Percentiles rank a stretch among this genome's conserved stretches.
Evolutionary conservation across 2,329 filamentous ascomycete species (phyloP).

Genomic region (Exophiala sideris): DNA sequence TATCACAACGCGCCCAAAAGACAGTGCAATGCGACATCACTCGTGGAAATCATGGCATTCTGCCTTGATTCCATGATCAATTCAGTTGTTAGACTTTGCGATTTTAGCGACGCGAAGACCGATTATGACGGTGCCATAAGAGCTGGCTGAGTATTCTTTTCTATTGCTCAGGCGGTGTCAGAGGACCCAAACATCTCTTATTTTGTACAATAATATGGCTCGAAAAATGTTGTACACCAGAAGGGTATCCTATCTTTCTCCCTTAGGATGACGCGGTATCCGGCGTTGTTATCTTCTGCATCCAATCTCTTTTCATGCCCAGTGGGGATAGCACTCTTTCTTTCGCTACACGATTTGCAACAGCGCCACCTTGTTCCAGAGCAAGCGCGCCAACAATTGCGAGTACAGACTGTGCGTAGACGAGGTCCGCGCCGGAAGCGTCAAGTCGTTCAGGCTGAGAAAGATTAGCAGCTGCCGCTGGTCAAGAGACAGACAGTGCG

Average conservation of each 20-base stretch:
- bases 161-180: constrained; percentile 78
- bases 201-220: constrained; percentile 14
- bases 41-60: constrained; percentile 63
- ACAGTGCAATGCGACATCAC: constrained; percentile 76
- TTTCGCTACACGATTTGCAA: constrained; percentile 70
- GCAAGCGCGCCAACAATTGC: constrained; percentile 85
- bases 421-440: constrained; percentile 68
- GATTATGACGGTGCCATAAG: constrained; percentile 62
- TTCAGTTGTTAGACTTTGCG: constrained; percentile 63
- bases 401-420: constrained; percentile 74
- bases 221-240: constrained; percentile 9
- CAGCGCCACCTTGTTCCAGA: constrained; percentile 78
- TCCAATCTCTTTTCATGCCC: constrained; percentile 36
- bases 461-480: neutral
- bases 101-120: constrained; percentile 59
- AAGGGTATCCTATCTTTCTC: neutral
- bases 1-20: constrained; percentile 69
- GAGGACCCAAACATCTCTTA: constrained; percentile 66
- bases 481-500: neutral
- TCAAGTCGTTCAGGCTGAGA: constrained; percentile 57
- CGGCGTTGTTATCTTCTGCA: constrained; percentile 24
- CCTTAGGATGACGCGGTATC: constrained; percentile 19
- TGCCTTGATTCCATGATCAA: constrained; percentile 58
- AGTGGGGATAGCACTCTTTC: constrained; percentile 67
- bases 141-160: constrained; percentile 64